These are phyloP conservation scores for Chrysoporthe deuterocubensis DNA, from an alignment of 2,329 filamentous ascomycete genomes.

Conservation along the genomic window DNA sequence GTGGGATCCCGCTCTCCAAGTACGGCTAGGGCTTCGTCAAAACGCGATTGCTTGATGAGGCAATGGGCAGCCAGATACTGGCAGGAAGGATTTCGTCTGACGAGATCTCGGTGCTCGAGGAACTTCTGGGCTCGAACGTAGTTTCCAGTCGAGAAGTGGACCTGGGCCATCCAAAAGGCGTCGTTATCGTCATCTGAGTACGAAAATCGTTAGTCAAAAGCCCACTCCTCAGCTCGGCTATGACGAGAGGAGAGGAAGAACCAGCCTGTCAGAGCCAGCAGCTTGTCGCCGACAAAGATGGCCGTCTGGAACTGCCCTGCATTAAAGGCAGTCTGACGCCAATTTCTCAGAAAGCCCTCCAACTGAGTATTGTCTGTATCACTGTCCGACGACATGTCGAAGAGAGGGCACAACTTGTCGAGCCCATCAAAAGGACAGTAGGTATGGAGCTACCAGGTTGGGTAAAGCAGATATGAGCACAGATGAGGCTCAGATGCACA, in stretches of 20 bases:
- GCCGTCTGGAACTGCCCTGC: conserved; percentile 96
- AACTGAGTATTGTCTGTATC: conserved; percentile 51
- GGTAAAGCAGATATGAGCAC: background rate
- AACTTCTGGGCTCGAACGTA: conserved; percentile 90
- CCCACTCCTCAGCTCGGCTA: background rate
- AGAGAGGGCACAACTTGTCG: background rate
- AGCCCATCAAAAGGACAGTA: background rate
- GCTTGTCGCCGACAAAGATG: conserved; percentile 96
- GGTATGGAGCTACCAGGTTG: background rate
- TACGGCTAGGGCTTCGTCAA: conserved; percentile 83
- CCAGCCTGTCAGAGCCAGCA: conserved; percentile 89
- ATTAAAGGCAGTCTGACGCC: conserved; percentile 93
- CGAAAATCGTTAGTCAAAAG: conserved; percentile 27
- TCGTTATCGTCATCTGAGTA: conserved; percentile 83
- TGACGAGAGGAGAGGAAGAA: conserved; percentile 30
- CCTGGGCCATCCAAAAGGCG: conserved; percentile 97
- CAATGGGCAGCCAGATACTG: conserved; percentile 93
- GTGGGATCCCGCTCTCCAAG: conserved; percentile 94
- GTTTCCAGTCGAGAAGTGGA: conserved; percentile 94
- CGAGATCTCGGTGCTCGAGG: conserved; percentile 81
- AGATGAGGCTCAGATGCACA: background rate
- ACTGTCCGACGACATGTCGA: conserved; percentile 28
- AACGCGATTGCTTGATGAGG: conserved; percentile 88
- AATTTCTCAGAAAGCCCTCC: conserved; percentile 92
- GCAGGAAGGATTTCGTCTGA: conserved; percentile 81